phyloP scores from a whole-genome alignment of 192 early-diverging fungal genomes.

The Chytriomyces hyalinus region DNA sequence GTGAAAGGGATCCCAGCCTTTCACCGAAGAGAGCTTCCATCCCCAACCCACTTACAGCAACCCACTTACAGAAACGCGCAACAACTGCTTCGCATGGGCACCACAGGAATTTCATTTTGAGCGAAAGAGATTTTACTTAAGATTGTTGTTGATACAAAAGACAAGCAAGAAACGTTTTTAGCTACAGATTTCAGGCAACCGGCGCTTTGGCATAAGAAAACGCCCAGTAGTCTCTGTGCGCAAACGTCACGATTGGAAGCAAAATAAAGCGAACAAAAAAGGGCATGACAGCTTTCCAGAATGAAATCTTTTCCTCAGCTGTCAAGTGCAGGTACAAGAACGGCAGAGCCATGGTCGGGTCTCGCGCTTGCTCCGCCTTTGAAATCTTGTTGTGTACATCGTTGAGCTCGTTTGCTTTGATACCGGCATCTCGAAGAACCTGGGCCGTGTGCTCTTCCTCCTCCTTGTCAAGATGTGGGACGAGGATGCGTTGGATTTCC shows the following conservation, averaged over 20 bases:
- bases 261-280: not conserved
- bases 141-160: too few species aligned
- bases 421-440: not conserved
- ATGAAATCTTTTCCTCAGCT: not conserved
- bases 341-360: not conserved
- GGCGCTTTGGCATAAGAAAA: slow-evolving; percentile 11
- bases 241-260: not conserved
- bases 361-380: not conserved
- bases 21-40: too few species aligned
- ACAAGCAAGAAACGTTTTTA: too few species aligned
- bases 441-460: not conserved
- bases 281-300: not conserved
- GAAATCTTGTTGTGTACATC: not conserved
- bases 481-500: not conserved
- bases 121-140: too few species aligned
- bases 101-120: too few species aligned
- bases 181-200: too few species aligned
- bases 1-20: too few species aligned
- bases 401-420: not conserved
- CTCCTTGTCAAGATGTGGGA: slow-evolving; percentile 9
- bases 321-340: not conserved
- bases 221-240: slow-evolving; percentile 8
- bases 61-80: too few species aligned
- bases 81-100: too few species aligned
- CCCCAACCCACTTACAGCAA: too few species aligned